These are phyloP conservation scores for Solioccasus polychromus DNA, from an alignment of 768 basidiomycete genomes.

Conservation along the genomic window DNA sequence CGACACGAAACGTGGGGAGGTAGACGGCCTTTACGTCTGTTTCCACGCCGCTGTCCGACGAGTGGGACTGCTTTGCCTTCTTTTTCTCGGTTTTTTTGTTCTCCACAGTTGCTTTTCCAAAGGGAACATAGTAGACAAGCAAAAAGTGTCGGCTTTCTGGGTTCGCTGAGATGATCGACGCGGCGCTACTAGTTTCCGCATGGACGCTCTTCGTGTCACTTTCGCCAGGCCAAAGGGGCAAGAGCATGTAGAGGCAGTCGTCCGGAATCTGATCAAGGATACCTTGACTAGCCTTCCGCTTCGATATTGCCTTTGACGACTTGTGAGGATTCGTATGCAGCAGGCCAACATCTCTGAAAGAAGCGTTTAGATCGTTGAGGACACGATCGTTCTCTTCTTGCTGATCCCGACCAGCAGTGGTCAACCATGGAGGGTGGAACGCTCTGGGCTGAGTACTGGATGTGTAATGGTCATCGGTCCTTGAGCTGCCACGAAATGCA, in stretches of 20 bases:
- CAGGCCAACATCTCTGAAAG: constrained; percentile 79
- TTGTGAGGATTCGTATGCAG: constrained; percentile 53
- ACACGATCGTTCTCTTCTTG: constrained; percentile 68
- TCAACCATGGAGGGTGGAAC: constrained; percentile 60
- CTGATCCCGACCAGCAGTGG: constrained; percentile 57
- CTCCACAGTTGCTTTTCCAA: constrained; percentile 19
- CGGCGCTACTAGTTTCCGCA: constrained; percentile 19
- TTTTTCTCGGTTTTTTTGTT: constrained; percentile 31
- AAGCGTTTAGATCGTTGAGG: constrained; percentile 66
- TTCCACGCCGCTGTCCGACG: constrained; percentile 25
- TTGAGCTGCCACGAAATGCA: constrained; percentile 19
- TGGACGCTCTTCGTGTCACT: constrained; percentile 47
- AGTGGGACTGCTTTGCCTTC: constrained; percentile 27
- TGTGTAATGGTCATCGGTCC: constrained; percentile 22
- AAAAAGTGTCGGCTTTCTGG: constrained; percentile 63
- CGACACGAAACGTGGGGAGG: constrained; percentile 66
- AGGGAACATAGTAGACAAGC: constrained; percentile 76
- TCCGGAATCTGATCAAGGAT: constrained; percentile 61
- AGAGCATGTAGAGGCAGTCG: constrained; percentile 76
- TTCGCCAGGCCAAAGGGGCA: constrained; percentile 82
- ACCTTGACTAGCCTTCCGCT: constrained; percentile 27
- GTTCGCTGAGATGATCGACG: constrained; percentile 39
- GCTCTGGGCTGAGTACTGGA: constrained; percentile 29
- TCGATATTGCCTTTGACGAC: constrained; percentile 18
- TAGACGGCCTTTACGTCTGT: constrained; percentile 47